A percentile compares a stretch with the other conserved stretches of the same genome.
Evolutionary conservation across 176 grass and related monocot species (phyloP).

Genomic region (Hordeum marinum): DNA sequence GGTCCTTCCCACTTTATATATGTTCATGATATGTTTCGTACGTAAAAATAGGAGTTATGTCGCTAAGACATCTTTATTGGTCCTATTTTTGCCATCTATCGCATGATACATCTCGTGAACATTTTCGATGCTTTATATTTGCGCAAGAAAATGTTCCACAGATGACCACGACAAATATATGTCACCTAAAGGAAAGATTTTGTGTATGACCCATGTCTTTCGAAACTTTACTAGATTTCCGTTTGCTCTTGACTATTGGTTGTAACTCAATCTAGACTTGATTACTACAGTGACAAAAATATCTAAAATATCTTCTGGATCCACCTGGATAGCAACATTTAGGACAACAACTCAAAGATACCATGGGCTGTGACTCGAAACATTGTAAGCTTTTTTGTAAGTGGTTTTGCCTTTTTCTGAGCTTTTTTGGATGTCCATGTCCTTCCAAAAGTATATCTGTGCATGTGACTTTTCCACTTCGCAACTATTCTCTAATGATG

Average conservation of each 20-base stretch:
- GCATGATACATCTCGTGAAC: background rate
- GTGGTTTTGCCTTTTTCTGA: background rate
- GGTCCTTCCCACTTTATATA: too few relatives aligned
- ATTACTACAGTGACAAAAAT: background rate
- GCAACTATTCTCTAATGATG: background rate
- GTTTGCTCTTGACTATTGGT: background rate
- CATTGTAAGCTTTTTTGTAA: background rate
- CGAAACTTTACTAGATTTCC: background rate
- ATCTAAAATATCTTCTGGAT: background rate
- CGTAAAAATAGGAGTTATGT: rapidly evolving
- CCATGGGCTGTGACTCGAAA: background rate
- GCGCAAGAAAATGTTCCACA: background rate
- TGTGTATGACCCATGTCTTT: background rate
- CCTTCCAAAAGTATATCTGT: background rate
- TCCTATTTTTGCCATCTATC: background rate
- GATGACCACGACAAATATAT: background rate
- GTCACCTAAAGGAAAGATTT: background rate
- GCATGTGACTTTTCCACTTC: background rate
- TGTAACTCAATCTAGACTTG: background rate
- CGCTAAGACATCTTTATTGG: background rate
- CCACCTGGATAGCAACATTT: background rate
- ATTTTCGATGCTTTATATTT: background rate
- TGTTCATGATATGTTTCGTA: background rate
- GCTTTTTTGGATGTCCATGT: background rate
- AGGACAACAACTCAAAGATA: background rate